Base-by-base conservation (phyloP, 495 filamentous ascomycete species). In the Tuber aestivum region DNA sequence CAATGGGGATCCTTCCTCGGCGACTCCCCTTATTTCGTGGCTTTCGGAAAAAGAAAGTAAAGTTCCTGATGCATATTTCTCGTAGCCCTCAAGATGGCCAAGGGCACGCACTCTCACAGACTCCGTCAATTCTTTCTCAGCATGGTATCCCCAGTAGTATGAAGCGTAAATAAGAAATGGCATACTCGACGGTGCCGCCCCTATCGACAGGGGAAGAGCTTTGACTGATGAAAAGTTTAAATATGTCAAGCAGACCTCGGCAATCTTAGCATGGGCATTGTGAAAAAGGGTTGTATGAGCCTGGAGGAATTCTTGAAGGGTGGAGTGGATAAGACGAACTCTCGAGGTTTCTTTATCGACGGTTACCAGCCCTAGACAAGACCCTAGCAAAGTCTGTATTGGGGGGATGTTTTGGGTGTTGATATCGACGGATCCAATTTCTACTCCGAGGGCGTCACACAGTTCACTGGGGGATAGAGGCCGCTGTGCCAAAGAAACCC, bases 401-500 rank as follows among this genome's bases (percentile, higher is more conserved):
- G 70, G 68, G 8, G 42, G 44, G 23, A 77, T 56, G 38, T 56
- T 44, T 23, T 70, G 20, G 21, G 69, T 27, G n/a, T 75, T 73
- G 27, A 77, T 68, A 40, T 70, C 72, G 32, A 44, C 14, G 23
- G 23, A 48, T n/a, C n/a, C 72, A 41, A 41, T n/a, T 40, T 75
- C 69, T 14, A 77, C 61, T 21, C 42, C 40, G 45, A 77, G 68
- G 21, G 76, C 76, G 7, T 74, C 40, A 38, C 32, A 38, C 14
- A 77, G 42, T 32, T 70, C 76, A 40, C 70, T 38, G 18, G 71
- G 37, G 3, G 76, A 48, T 44, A 77, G 41, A 35, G 76, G n/a
- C 10, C 72, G 41, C 45, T 32, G 38, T 1, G 72, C 37, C 40
- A 70, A 65, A 48, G 70, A 69, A 20, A 77, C 40, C 76, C 69